Conservation (phyloP, 257 asterid genomes). For the Fraxinus quadrangulata region DNA sequence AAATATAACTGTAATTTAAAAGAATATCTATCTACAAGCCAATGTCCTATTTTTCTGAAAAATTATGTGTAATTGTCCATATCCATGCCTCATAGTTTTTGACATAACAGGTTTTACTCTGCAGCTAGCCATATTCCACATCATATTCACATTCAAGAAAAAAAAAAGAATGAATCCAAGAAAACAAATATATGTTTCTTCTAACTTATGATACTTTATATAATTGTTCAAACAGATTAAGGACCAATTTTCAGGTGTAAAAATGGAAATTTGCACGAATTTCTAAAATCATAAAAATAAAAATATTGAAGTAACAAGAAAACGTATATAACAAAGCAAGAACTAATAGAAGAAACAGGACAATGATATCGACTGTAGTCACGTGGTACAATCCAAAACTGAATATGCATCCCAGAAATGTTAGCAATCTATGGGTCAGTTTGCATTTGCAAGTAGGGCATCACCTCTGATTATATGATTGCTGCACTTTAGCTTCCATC, state of each 20-base stretch:
- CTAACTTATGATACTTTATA: background rate
- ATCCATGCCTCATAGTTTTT: background rate
- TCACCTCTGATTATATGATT: slow-evolving; percentile 69
- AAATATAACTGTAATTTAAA: background rate
- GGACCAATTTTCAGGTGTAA: background rate
- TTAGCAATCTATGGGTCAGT: slow-evolving; percentile 21
- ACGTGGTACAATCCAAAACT: background rate
- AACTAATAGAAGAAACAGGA: background rate
- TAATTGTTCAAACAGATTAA: background rate
- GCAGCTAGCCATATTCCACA: background rate
- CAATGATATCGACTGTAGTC: background rate
- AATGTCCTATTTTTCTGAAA: background rate
- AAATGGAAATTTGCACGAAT: background rate
- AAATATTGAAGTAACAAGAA: background rate
- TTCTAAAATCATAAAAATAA: background rate
- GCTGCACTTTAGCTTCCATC: slow-evolving; percentile 65
- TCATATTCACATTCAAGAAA: background rate
- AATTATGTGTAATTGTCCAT: too few species aligned
- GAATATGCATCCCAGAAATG: background rate
- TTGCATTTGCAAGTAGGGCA: slow-evolving; percentile 17
- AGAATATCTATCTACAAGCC: background rate
- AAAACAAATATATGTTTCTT: too few species aligned
- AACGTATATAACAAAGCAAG: background rate
- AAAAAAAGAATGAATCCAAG: background rate
- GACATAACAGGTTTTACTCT: background rate